Conservation (phyloP, 768 basidiomycete species). For the Mycena alexandri region DNA sequence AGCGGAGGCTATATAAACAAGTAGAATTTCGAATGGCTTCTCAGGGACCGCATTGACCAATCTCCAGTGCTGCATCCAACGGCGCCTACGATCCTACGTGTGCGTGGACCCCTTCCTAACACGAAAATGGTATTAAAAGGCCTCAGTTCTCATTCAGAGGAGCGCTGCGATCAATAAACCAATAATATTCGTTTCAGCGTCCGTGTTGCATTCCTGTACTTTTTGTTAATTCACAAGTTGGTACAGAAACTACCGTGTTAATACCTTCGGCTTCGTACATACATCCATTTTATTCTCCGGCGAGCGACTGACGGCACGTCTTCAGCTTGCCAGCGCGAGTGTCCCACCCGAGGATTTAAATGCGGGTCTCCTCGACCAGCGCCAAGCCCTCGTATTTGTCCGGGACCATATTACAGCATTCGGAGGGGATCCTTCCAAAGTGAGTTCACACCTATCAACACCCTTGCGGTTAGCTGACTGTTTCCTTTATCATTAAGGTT, state of each 20-base stretch:
- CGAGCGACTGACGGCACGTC: not conserved
- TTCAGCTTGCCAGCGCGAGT: slow-evolving; percentile 60
- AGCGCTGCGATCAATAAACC: slow-evolving; percentile 63
- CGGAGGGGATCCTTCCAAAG: slow-evolving; percentile 74
- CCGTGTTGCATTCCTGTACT: slow-evolving; percentile 23
- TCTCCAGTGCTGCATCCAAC: slow-evolving; percentile 57
- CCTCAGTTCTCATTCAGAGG: slow-evolving; percentile 60
- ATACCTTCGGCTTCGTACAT: slow-evolving; percentile 69
- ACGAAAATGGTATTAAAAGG: not conserved
- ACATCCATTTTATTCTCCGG: not conserved
- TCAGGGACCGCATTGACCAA: not conserved
- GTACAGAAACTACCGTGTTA: slow-evolving; percentile 67
- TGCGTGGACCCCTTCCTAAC: slow-evolving; percentile 34
- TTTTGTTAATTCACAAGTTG: not conserved
- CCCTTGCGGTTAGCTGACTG: not conserved
- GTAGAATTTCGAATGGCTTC: slow-evolving; percentile 9
- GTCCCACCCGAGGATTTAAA: slow-evolving; percentile 66
- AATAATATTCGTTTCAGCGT: slow-evolving; percentile 70
- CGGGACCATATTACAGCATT: slow-evolving; percentile 75
- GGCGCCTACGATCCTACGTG: slow-evolving; percentile 61
- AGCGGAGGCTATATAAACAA: slow-evolving; percentile 60
- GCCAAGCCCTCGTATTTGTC: slow-evolving; percentile 68
- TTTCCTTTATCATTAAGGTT: slow-evolving; percentile 51
- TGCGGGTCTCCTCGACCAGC: slow-evolving; percentile 72
- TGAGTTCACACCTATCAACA: slow-evolving; percentile 25